Evolutionary conservation across 352 stramenopile species (phyloP).

Genomic region (Globisporangium ultimum): DNA sequence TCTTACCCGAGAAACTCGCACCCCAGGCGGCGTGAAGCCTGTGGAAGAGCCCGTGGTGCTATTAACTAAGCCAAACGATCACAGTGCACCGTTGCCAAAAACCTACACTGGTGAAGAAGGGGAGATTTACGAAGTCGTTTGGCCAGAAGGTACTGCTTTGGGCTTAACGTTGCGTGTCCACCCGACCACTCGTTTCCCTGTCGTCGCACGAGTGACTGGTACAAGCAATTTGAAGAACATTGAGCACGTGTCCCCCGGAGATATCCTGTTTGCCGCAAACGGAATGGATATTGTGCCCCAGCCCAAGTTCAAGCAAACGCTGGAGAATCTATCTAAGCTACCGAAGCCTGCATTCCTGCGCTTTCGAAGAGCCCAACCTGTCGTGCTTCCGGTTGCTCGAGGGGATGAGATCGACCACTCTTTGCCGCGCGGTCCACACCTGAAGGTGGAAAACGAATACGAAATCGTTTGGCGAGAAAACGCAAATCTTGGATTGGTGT

Average conservation of each 20-base stretch:
- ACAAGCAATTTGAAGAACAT: conserved; percentile 79
- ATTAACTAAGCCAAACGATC: conserved; percentile 1
- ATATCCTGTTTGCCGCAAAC: conserved; percentile 71
- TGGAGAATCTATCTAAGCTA: conserved; percentile 66
- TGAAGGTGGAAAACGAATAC: conserved; percentile 70
- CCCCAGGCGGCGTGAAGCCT: conserved; percentile 16
- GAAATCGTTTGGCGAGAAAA: conserved; percentile 84
- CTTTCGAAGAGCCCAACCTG: conserved; percentile 47
- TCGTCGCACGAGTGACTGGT: conserved; percentile 68
- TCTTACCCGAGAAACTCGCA: conserved; percentile 30
- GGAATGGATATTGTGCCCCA: conserved; percentile 70
- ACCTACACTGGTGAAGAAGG: conserved; percentile 34
- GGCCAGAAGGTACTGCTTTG: conserved; percentile 61
- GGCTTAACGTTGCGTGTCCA: conserved; percentile 67
- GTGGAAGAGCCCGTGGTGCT: conserved; percentile 11
- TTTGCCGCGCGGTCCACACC: conserved; percentile 44
- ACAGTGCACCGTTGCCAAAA: conserved; percentile 11
- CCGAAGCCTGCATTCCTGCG: conserved; percentile 69
- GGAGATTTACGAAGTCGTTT: conserved; percentile 73
- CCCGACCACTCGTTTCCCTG: conserved; percentile 62
- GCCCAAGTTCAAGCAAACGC: conserved; percentile 76
- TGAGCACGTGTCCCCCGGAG: conserved; percentile 62
- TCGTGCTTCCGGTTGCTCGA: conserved; percentile 15
- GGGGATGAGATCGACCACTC: conserved; percentile 42
- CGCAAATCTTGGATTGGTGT: conserved; percentile 79